Conservation (phyloP, 441 rosid species). For the Adansonia grandidieri region DNA sequence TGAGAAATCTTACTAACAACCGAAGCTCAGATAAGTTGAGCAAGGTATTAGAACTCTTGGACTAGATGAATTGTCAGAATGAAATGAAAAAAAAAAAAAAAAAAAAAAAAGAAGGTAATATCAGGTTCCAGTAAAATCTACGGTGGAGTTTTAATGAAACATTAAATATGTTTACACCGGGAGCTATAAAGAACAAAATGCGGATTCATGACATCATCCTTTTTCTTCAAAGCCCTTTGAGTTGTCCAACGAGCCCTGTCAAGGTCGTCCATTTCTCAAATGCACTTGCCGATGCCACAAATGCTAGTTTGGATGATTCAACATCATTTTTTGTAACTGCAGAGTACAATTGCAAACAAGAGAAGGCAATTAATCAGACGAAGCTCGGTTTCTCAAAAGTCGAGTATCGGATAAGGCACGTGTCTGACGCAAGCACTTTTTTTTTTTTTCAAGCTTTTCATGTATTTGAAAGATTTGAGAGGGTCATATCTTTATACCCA, state of each 20-base stretch:
- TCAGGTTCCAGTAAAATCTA: conserved; percentile 7
- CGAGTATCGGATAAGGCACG: too few species aligned
- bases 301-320: conserved; percentile 75
- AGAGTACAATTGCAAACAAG: conserved; percentile 8
- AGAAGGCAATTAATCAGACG: neutral
- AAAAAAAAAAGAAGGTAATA: neutral
- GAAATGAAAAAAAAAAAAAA: neutral
- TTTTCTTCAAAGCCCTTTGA: conserved; percentile 65
- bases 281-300: conserved; percentile 79
- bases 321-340: conserved; percentile 74
- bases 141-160: neutral
- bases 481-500: too few species aligned
- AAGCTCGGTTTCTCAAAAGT: too few species aligned
- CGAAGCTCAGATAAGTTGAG: conserved; percentile 32
- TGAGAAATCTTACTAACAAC: conserved; percentile 9
- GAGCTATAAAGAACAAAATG: neutral
- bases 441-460: too few species aligned
- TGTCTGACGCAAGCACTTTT: too few species aligned
- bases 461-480: too few species aligned
- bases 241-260: conserved; percentile 71
- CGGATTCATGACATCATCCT: neutral
- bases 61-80: neutral
- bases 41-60: conserved; percentile 30
- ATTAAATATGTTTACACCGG: conserved; percentile 1
- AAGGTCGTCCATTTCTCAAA: conserved; percentile 79